These are phyloP conservation scores for Nothomitra cinnamomea DNA, from an alignment of 2,329 filamentous ascomycete species.

Conservation along the genomic window DNA sequence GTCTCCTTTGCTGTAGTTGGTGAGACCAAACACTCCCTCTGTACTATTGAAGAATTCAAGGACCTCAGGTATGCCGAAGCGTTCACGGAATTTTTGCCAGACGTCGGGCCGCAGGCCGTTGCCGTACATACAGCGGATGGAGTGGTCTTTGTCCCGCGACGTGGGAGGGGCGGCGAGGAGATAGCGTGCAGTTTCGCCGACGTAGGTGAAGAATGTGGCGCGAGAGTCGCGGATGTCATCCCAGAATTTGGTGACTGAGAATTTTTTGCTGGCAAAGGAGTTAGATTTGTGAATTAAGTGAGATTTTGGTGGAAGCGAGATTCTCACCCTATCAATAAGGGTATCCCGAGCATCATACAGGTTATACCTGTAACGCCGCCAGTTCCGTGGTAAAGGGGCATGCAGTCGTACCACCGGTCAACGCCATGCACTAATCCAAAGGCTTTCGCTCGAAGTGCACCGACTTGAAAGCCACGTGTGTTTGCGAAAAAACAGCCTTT, in stretches of 20 bases:
- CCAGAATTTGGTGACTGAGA: slow-evolving; percentile 57
- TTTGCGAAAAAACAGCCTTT: slow-evolving; percentile 51
- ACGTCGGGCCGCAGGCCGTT: slow-evolving; percentile 54
- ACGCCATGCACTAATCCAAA: slow-evolving; percentile 5
- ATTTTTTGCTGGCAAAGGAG: slow-evolving; percentile 28
- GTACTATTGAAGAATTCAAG: slow-evolving; percentile 65
- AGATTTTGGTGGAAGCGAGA: too few relatives aligned
- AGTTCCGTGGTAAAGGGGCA: slow-evolving; percentile 65
- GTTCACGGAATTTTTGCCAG: slow-evolving; percentile 45
- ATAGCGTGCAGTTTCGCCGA: slow-evolving; percentile 62
- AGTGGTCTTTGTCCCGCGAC: slow-evolving; percentile 42
- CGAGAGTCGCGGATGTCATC: slow-evolving; percentile 47
- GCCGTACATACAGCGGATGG: slow-evolving; percentile 42
- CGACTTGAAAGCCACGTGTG: slow-evolving; percentile 25
- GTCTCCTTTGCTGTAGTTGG: slow-evolving; percentile 43
- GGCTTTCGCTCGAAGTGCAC: slow-evolving; percentile 7
- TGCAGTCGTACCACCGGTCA: slow-evolving; percentile 58
- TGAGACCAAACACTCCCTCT: slow-evolving; percentile 48
- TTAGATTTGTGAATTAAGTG: too few relatives aligned
- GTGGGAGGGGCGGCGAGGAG: slow-evolving; percentile 49
- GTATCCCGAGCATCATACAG: slow-evolving; percentile 37
- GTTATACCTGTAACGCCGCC: slow-evolving; percentile 42
- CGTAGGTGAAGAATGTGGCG: slow-evolving; percentile 58
- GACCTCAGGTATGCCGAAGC: slow-evolving; percentile 45
- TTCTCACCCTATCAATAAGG: slow-evolving; percentile 37